A percentile compares a stretch with the other conserved stretches of the same genome.
Conservation (phyloP, 179 eudicot species). For the Beta macrorhiza region DNA sequence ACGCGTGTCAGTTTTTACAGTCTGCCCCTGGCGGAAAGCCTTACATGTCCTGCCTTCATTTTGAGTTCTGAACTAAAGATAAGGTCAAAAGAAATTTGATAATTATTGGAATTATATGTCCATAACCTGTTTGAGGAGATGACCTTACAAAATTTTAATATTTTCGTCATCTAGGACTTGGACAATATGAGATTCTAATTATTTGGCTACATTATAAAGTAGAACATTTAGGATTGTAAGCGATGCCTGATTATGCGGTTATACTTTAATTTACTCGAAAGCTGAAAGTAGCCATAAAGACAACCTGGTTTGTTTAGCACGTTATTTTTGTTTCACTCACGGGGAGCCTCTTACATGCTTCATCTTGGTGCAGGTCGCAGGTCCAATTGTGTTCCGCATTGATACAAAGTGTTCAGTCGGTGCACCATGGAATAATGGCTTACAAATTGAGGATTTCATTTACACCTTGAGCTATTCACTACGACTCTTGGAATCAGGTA, state of each 20-base stretch:
- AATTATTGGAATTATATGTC: background rate
- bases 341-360: background rate
- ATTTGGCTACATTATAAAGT: background rate
- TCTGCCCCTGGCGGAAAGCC: background rate
- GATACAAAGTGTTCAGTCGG: constrained; percentile 52
- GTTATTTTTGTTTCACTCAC: background rate
- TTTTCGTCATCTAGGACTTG: background rate
- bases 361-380: constrained; percentile 56
- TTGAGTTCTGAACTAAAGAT: constrained; percentile 1
- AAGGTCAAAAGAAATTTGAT: background rate
- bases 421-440: constrained; percentile 38
- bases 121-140: too few relatives aligned
- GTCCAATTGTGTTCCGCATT: constrained; percentile 70
- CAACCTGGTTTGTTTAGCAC: background rate
- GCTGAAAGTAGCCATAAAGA: background rate
- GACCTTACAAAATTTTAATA: background rate
- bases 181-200: background rate
- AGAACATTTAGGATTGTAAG: background rate
- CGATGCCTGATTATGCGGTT: background rate
- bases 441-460: constrained; percentile 60
- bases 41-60: background rate
- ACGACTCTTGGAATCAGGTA: constrained; percentile 60
- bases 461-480: constrained; percentile 71
- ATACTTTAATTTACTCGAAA: background rate
- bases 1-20: background rate